Conservation (phyloP, 768 basidiomycete species). For the Phylloporus rhodoxanthus region DNA sequence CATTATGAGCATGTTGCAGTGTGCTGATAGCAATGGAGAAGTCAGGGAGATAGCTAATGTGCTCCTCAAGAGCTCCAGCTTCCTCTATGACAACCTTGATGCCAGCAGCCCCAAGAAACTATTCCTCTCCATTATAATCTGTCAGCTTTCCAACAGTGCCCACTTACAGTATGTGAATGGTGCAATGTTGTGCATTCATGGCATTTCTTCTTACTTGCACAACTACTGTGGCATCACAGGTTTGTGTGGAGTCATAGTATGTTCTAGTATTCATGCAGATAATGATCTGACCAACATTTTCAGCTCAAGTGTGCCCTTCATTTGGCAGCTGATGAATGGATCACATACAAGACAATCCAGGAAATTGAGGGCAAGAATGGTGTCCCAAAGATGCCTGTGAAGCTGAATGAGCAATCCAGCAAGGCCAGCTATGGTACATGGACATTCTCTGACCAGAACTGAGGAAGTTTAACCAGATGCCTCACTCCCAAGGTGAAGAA, state of each 20-base stretch:
- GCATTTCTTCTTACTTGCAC: background rate
- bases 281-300: background rate
- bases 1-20: conserved; percentile 2
- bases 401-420: conserved; percentile 3
- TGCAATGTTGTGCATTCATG: background rate
- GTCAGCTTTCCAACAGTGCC: background rate
- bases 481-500: background rate
- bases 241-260: background rate
- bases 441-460: conserved; percentile 7
- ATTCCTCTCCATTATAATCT: background rate
- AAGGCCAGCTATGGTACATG: conserved; percentile 1
- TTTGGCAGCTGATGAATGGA: background rate
- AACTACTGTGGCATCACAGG: background rate
- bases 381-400: background rate
- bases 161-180: background rate
- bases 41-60: background rate
- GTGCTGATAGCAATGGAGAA: background rate
- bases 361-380: background rate
- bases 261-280: background rate
- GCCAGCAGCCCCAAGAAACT: background rate
- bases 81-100: conserved; percentile 1
- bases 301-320: background rate
- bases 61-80: background rate
- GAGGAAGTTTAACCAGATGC: background rate
- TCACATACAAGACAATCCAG: background rate